Evolutionary conservation across 2,329 filamentous ascomycete genomes (phyloP).

Genomic region (Aspergillus niger): DNA sequence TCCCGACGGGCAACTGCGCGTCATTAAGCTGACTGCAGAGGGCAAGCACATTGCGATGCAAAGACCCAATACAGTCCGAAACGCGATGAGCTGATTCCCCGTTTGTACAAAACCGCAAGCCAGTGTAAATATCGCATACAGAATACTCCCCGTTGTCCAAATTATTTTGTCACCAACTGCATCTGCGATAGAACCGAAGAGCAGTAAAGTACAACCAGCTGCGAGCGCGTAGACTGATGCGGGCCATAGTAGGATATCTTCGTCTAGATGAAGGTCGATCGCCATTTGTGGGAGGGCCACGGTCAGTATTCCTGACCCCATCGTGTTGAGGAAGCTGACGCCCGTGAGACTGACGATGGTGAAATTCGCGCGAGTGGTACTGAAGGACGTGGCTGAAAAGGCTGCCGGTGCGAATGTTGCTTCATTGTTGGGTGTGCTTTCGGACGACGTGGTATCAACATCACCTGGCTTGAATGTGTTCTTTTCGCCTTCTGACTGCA

Average conservation of each 20-base stretch:
- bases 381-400: not conserved
- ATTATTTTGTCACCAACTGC: constrained; percentile 48
- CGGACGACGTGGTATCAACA: not conserved
- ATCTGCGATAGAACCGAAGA: constrained; percentile 55
- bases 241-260: constrained; percentile 16
- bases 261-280: constrained; percentile 28
- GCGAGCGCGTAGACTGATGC: constrained; percentile 27
- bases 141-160: constrained; percentile 50
- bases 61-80: constrained; percentile 51
- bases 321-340: constrained; percentile 34
- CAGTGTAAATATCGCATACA: constrained; percentile 27
- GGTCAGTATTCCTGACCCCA: constrained; percentile 32
- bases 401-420: not conserved
- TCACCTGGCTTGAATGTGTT: not conserved
- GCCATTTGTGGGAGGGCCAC: constrained; percentile 33
- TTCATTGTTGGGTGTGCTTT: not conserved
- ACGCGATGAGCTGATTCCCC: constrained; percentile 49
- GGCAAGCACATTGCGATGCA: constrained; percentile 53
- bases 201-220: constrained; percentile 43
- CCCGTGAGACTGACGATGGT: constrained; percentile 29
- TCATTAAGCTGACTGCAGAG: constrained; percentile 53
- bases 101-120: constrained; percentile 44
- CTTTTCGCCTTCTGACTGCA: not conserved
- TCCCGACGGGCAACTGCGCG: constrained; percentile 50
- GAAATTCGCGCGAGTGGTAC: not conserved